These are phyloP conservation scores for Jamesozyma gamospora DNA, from an alignment of 805 yeast genomes.

Conservation along the genomic window DNA sequence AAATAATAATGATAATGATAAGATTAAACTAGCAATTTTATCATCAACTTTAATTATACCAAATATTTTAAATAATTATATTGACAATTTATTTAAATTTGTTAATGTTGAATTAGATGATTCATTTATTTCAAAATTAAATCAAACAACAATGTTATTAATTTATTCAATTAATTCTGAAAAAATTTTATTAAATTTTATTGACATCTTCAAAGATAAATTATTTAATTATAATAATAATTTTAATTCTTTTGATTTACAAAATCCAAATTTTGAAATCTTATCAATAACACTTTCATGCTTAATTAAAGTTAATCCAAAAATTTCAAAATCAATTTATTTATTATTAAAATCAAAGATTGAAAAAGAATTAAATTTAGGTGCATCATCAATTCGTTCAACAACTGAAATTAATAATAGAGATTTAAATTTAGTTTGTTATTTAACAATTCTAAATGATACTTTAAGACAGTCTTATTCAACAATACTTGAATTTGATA, in stretches of 20 bases:
- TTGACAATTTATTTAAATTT: constrained; percentile 52
- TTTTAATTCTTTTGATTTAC: constrained; percentile 35
- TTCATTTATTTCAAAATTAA: constrained; percentile 31
- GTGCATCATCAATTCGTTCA: constrained; percentile 71
- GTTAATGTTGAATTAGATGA: constrained; percentile 45
- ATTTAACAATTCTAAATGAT: constrained; percentile 59
- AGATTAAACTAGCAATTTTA: constrained; percentile 40
- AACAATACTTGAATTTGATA: constrained; percentile 34
- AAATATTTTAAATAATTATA: constrained; percentile 45
- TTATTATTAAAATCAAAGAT: constrained; percentile 34
- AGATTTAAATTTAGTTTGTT: constrained; percentile 68
- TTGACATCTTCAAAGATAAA: constrained; percentile 32
- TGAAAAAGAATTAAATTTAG: constrained; percentile 56
- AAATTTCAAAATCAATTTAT: constrained; percentile 21
- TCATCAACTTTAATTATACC: constrained; percentile 68
- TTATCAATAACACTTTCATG: constrained; percentile 66
- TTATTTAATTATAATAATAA: constrained; percentile 41
- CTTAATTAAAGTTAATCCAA: constrained; percentile 49
- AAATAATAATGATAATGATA: constrained; percentile 36
- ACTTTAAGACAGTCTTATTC: constrained; percentile 57
- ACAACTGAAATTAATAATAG: constrained; percentile 59
- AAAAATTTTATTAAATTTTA: constrained; percentile 39
- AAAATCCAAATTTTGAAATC: constrained; percentile 52
- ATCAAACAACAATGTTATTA: constrained; percentile 38
- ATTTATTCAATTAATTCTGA: constrained; percentile 45